Conservation (phyloP, 257 asterid species). For the Haberlea rhodopensis region DNA sequence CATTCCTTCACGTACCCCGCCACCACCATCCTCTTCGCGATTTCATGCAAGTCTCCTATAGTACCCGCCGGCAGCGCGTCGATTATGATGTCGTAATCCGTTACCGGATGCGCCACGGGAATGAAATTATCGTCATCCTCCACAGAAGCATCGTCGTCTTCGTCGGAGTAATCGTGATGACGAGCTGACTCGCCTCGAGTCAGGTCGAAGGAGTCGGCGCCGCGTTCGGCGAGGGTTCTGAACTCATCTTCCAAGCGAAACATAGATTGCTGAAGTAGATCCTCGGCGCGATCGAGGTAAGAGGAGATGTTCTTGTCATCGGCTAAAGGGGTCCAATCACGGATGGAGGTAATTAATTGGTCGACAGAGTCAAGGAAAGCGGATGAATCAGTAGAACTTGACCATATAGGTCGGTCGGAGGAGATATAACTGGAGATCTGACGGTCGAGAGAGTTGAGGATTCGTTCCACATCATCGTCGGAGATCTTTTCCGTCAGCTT, state of each 20-base stretch:
- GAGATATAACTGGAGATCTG: conserved; percentile 67
- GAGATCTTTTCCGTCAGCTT: conserved; percentile 63
- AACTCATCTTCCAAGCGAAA: conserved; percentile 87
- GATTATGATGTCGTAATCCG: conserved; percentile 70
- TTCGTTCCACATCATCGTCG: conserved; percentile 65
- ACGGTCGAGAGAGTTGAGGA: conserved; percentile 63
- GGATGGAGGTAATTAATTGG: conserved; percentile 48
- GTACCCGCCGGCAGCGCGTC: conserved; percentile 82
- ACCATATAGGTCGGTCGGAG: conserved; percentile 63
- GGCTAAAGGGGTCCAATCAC: conserved; percentile 71
- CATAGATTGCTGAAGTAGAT: conserved; percentile 85
- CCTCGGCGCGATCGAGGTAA: conserved; percentile 85
- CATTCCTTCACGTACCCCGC: conserved; percentile 91
- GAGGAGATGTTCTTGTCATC: conserved; percentile 64
- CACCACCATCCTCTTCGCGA: conserved; percentile 87
- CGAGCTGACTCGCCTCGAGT: conserved; percentile 41
- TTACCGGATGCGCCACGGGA: conserved; percentile 80
- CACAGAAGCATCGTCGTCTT: conserved; percentile 36
- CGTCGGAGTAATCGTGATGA: conserved; percentile 42
- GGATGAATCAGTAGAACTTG: conserved; percentile 53
- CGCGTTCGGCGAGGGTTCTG: conserved; percentile 58
- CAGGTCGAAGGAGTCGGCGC: conserved; percentile 63
- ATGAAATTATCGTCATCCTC: conserved; percentile 60
- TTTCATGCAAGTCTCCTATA: conserved; percentile 71
- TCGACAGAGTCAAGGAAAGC: conserved; percentile 64